Conservation (phyloP, 106 monocot genomes). For the Dendrobium catenatum region DNA sequence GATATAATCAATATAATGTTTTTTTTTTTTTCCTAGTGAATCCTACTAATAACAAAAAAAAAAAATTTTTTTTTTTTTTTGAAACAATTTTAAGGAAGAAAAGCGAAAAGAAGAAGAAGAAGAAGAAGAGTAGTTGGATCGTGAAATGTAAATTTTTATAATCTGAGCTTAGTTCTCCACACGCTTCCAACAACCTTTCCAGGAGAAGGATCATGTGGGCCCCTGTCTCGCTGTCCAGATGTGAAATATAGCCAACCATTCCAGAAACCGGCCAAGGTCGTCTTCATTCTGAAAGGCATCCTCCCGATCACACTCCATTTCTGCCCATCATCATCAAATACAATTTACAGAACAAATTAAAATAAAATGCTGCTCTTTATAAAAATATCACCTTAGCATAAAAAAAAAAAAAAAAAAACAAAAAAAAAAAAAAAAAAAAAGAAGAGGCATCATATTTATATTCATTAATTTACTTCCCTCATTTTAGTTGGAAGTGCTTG, state of each 20-base stretch:
- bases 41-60: too few relatives aligned
- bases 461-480: too few relatives aligned
- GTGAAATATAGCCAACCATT: conserved; percentile 88
- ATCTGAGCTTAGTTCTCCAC: conserved; percentile 51
- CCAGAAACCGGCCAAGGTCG: conserved; percentile 71
- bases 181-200: conserved; percentile 63
- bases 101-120: too few relatives aligned
- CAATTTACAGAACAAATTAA: not conserved
- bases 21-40: too few relatives aligned
- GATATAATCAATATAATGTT: too few relatives aligned
- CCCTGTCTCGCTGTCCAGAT: conserved; percentile 77
- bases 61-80: too few relatives aligned
- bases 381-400: not conserved
- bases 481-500: too few relatives aligned
- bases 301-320: conserved; percentile 75
- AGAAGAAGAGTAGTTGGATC: too few relatives aligned
- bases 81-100: too few relatives aligned
- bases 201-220: conserved; percentile 62
- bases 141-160: not conserved
- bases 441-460: too few relatives aligned
- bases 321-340: conserved; percentile 21
- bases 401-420: too few relatives aligned
- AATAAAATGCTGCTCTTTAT: not conserved
- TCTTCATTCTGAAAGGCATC: conserved; percentile 88
- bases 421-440: too few relatives aligned